Percentiles rank a stretch among this genome's conserved stretches.
Evolutionary conservation across 1,139 yeast species (phyloP).

Genomic region (Geotrichum restrictum): DNA sequence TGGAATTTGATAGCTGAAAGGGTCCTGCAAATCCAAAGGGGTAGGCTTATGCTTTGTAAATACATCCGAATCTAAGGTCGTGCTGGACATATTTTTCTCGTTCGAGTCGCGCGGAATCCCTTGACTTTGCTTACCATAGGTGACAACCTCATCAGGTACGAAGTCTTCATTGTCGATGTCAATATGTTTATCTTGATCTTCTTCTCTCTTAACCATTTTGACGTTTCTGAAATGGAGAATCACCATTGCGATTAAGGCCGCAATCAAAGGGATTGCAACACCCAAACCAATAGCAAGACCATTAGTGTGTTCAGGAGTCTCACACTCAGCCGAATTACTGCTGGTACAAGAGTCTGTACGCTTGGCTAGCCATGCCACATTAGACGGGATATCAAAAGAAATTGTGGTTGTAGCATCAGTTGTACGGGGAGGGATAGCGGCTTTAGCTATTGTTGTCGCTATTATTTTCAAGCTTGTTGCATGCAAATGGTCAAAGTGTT

Average conservation of each 20-base stretch:
- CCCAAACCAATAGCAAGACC: constrained; percentile 41
- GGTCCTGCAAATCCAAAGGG: constrained; percentile 6
- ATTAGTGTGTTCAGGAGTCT: constrained; percentile 30
- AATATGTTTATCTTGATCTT: constrained; percentile 35
- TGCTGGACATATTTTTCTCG: constrained; percentile 1
- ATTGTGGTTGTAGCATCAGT: not conserved
- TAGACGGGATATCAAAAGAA: not conserved
- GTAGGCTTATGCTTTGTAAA: constrained; percentile 12
- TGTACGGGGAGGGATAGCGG: not conserved
- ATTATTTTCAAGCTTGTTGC: not conserved
- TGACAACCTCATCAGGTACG: constrained; percentile 14
- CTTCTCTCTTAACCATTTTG: constrained; percentile 37
- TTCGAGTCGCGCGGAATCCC: not conserved
- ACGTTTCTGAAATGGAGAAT: constrained; percentile 38
- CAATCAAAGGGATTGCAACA: constrained; percentile 38
- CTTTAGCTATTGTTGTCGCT: not conserved
- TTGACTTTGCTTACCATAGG: constrained; percentile 19
- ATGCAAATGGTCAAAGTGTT: not conserved
- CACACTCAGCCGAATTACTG: constrained; percentile 29
- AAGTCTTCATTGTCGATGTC: constrained; percentile 34
- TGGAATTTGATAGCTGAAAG: constrained; percentile 16
- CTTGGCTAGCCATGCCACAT: constrained; percentile 1
- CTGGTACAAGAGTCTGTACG: constrained; percentile 14
- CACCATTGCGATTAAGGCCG: constrained; percentile 35
- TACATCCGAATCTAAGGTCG: constrained; percentile 9